phyloP scores from a whole-genome alignment of 139 green algal genomes.

The Coelastrella sp. region DNA sequence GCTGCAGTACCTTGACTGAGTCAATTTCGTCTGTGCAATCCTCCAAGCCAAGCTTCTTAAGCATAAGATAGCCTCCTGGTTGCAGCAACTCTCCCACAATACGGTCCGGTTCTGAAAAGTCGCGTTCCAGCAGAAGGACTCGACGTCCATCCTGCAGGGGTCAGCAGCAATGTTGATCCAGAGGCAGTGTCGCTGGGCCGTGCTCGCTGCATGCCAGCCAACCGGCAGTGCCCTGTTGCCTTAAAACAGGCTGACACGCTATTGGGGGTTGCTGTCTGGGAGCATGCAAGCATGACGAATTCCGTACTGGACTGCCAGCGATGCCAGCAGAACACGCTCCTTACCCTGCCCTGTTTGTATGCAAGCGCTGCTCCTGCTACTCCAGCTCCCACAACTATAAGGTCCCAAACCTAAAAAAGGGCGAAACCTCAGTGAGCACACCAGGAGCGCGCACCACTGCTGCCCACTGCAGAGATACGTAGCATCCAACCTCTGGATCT shows the following conservation, averaged over 20 bases:
- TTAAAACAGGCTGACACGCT: background rate
- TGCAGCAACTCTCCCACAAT: slow-evolving; percentile 99
- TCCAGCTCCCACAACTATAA: slow-evolving; percentile 96
- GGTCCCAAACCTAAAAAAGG: slow-evolving; percentile 86
- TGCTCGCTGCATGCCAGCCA: background rate
- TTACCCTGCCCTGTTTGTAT: slow-evolving; percentile 84
- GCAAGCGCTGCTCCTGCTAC: slow-evolving; percentile 93
- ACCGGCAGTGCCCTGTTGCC: background rate
- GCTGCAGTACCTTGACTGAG: slow-evolving; percentile 78
- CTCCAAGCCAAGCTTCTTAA: slow-evolving; percentile 92
- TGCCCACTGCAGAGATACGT: background rate
- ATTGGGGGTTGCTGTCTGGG: no score
- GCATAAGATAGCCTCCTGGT: slow-evolving; percentile 93
- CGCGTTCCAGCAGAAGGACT: slow-evolving; percentile 94
- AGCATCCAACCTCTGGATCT: slow-evolving; percentile 64
- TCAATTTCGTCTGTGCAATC: slow-evolving; percentile 90
- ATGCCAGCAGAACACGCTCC: background rate
- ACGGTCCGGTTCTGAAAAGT: slow-evolving; percentile 94
- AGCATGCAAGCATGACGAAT: no score
- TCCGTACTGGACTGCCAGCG: background rate
- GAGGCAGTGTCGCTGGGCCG: background rate
- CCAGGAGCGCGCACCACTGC: background rate
- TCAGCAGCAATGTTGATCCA: background rate
- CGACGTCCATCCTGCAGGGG: slow-evolving; percentile 70
- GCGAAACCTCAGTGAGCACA: background rate